Conservation (phyloP, 371 early-diverging fungal species). For the Blakeslea trispora region DNA sequence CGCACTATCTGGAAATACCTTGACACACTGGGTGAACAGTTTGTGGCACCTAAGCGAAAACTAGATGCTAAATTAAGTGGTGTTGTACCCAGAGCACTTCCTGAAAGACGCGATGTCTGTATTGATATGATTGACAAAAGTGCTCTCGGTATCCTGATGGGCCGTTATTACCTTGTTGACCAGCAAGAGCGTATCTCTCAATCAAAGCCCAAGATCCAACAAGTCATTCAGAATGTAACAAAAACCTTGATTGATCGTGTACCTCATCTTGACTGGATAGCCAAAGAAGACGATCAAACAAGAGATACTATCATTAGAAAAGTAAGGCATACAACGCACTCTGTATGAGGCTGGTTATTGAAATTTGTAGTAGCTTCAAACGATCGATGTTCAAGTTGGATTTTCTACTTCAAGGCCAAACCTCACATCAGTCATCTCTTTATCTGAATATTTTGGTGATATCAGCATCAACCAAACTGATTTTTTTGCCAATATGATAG, state of each 20-base stretch:
- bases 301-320: background rate
- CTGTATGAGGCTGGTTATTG: background rate
- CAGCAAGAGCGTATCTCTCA: constrained; percentile 12
- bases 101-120: constrained; percentile 60
- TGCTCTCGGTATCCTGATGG: constrained; percentile 51
- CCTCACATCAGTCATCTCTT: constrained; percentile 36
- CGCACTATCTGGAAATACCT: constrained; percentile 37
- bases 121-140: constrained; percentile 41
- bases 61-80: constrained; percentile 42
- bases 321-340: background rate
- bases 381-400: constrained; percentile 38
- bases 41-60: constrained; percentile 23
- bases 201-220: constrained; percentile 27
- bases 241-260: constrained; percentile 32
- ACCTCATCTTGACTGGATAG: constrained; percentile 23
- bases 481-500: constrained; percentile 53
- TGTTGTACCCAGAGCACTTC: constrained; percentile 34
- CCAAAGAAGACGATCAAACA: background rate
- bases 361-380: constrained; percentile 12
- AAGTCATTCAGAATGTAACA: constrained; percentile 31
- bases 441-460: constrained; percentile 48
- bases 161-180: constrained; percentile 51
- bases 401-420: constrained; percentile 50
- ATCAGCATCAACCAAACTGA: constrained; percentile 34
- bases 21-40: constrained; percentile 32